A percentile compares a stretch with the other conserved stretches of the same genome.
These are phyloP conservation scores for Leptographium lundbergii DNA, from an alignment of 2,329 filamentous ascomycete genomes.

Conservation along the genomic window DNA sequence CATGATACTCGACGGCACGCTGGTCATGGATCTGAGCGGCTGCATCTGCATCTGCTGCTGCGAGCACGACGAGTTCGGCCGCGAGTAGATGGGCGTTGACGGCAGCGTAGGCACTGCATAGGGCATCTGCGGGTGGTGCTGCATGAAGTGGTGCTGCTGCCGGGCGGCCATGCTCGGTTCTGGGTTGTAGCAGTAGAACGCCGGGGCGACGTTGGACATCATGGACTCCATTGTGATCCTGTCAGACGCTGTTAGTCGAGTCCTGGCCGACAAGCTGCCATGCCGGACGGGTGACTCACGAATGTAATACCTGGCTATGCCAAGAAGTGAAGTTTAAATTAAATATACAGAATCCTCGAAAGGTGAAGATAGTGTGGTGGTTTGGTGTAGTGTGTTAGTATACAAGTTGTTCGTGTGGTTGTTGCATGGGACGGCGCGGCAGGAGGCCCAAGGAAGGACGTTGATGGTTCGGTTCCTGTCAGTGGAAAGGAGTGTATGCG, in stretches of 20 bases:
- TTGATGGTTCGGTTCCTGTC: constrained; percentile 18
- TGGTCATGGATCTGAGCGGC: constrained; percentile 38
- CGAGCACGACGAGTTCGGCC: constrained; percentile 53
- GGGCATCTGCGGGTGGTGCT: constrained; percentile 40
- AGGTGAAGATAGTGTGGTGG: background rate
- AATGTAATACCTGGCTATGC: background rate
- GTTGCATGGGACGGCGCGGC: constrained; percentile 14
- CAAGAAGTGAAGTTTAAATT: constrained; percentile 15
- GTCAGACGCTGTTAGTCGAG: background rate
- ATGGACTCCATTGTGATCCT: constrained; percentile 49
- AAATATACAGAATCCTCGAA: constrained; percentile 2
- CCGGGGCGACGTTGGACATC: constrained; percentile 51
- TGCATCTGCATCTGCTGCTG: constrained; percentile 27
- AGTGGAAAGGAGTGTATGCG: constrained; percentile 31
- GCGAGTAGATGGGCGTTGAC: constrained; percentile 50
- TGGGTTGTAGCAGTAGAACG: constrained; percentile 81
- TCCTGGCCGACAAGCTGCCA: background rate
- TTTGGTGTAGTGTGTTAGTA: constrained; percentile 11
- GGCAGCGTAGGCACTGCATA: constrained; percentile 46
- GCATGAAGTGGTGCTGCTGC: constrained; percentile 65
- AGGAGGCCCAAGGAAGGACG: constrained; percentile 28
- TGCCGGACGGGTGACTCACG: background rate
- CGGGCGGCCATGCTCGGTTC: constrained; percentile 60
- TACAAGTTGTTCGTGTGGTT: constrained; percentile 14
- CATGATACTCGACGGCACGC: constrained; percentile 21